These are phyloP conservation scores for Russula olivacea DNA, from an alignment of 768 basidiomycete genomes.

Conservation along the genomic window DNA sequence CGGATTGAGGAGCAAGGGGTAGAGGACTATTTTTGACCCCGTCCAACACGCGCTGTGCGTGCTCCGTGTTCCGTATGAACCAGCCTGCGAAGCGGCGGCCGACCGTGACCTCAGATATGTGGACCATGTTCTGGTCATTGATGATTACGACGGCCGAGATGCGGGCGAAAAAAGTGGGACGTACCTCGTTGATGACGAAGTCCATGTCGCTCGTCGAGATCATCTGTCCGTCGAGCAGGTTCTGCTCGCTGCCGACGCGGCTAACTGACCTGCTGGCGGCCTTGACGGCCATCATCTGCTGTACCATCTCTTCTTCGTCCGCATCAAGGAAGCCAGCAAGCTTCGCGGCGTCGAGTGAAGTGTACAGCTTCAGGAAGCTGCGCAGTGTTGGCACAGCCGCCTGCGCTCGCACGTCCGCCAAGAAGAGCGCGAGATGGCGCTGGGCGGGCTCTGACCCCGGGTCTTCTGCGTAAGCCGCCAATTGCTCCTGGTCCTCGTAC, in stretches of 20 bases:
- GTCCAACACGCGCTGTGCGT: conserved; percentile 82
- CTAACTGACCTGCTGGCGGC: conserved; percentile 73
- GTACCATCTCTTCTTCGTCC: conserved; percentile 90
- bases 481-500: conserved; percentile 69
- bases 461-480: conserved; percentile 40
- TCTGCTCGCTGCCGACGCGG: conserved; percentile 44
- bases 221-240: conserved; percentile 76
- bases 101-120: conserved; percentile 91
- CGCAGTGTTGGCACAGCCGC: conserved; percentile 77
- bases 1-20: conserved; percentile 31
- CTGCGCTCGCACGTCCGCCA: conserved; percentile 71
- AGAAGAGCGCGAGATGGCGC: conserved; percentile 80
- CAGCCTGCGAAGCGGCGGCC: conserved; percentile 92
- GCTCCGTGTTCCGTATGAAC: conserved; percentile 95
- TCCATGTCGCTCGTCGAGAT: conserved; percentile 91
- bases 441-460: conserved; percentile 65
- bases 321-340: conserved; percentile 86
- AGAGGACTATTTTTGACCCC: conserved; percentile 58
- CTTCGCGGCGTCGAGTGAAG: conserved; percentile 86
- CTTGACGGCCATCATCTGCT: conserved; percentile 97
- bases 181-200: conserved; percentile 89
- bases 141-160: neutral
- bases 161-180: conserved; percentile 27
- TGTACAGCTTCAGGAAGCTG: conserved; percentile 93
- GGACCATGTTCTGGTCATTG: conserved; percentile 77